Percentiles rank a stretch among this genome's conserved stretches.
Evolutionary conservation across 2,329 filamentous ascomycete genomes (phyloP).

Genomic region (Cordyceps cicadae): DNA sequence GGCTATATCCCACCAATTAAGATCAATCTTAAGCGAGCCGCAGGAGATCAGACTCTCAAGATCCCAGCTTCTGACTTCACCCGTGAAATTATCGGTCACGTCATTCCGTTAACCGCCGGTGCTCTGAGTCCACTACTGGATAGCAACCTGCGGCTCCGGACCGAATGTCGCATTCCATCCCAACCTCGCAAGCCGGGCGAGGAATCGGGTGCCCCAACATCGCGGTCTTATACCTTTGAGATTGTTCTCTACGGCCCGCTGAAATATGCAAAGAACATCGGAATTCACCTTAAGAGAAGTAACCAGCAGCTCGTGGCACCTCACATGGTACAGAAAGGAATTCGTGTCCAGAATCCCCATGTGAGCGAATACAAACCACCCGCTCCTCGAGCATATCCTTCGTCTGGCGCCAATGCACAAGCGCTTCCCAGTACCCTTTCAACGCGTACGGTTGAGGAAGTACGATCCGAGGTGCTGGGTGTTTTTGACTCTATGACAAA

Average conservation of each 20-base stretch:
- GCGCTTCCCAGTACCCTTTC: constrained; percentile 18
- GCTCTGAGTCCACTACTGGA: constrained; percentile 70
- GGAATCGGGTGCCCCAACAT: constrained; percentile 52
- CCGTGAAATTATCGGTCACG: constrained; percentile 62
- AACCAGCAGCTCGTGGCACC: constrained; percentile 61
- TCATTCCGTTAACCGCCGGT: constrained; percentile 59
- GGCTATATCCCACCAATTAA: constrained; percentile 66
- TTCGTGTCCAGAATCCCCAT: constrained; percentile 72
- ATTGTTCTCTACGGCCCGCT: constrained; percentile 74
- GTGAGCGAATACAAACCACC: constrained; percentile 39
- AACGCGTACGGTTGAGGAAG: constrained; percentile 70
- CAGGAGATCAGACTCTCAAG: constrained; percentile 44
- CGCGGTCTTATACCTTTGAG: constrained; percentile 54
- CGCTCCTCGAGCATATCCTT: constrained; percentile 24
- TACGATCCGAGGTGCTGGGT: constrained; percentile 72
- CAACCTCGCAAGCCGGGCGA: constrained; percentile 59
- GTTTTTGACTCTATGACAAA: constrained; percentile 81
- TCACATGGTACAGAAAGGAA: constrained; percentile 56
- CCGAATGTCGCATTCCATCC: constrained; percentile 61
- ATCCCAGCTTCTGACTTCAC: constrained; percentile 70
- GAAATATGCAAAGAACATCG: constrained; percentile 56
- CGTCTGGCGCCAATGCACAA: constrained; percentile 20
- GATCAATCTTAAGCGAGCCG: constrained; percentile 55
- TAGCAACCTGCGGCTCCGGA: constrained; percentile 54
- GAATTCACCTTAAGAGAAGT: constrained; percentile 53